Conservation (phyloP, 108 stramenopile genomes). For the Epithemia pelagica region DNA sequence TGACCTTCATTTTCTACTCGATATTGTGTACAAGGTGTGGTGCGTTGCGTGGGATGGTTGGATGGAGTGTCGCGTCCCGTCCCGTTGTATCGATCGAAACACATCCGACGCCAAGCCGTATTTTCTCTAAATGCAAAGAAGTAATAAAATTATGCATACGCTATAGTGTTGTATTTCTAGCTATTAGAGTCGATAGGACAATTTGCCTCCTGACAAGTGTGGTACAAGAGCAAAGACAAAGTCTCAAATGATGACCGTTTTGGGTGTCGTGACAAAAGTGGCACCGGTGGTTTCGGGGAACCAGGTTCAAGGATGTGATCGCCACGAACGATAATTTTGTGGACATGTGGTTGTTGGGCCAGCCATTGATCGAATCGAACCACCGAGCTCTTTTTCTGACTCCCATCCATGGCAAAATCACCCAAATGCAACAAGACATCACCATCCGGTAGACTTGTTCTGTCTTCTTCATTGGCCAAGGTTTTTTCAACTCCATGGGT, state of each 20-base stretch:
- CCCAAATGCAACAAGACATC: constrained; percentile 71
- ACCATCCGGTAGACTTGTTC: constrained; percentile 32
- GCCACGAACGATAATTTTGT: constrained; percentile 70
- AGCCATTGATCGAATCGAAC: constrained; percentile 52
- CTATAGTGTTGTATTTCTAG: too few relatives aligned
- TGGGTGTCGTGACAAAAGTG: constrained; percentile 34
- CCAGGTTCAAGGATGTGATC: constrained; percentile 57
- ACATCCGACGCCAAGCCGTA: too few relatives aligned
- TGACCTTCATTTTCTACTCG: too few relatives aligned
- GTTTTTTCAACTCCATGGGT: constrained; percentile 69
- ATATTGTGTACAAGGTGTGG: too few relatives aligned
- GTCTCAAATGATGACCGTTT: constrained; percentile 20
- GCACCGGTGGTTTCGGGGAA: constrained; percentile 42
- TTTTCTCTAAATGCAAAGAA: too few relatives aligned
- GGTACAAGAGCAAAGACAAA: constrained; percentile 40
- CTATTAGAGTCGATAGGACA: not conserved
- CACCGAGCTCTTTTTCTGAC: not conserved
- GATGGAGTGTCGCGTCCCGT: too few relatives aligned
- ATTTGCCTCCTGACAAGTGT: not conserved
- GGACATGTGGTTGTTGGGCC: constrained; percentile 47
- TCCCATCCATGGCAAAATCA: constrained; percentile 55
- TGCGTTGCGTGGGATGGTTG: too few relatives aligned
- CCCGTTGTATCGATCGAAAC: too few relatives aligned
- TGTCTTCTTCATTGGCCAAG: constrained; percentile 11
- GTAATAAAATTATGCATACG: too few relatives aligned